Percentiles rank a stretch among this genome's conserved stretches.
Evolutionary conservation across 768 basidiomycete species (phyloP).

Genomic region (Tephrocybe sp.): DNA sequence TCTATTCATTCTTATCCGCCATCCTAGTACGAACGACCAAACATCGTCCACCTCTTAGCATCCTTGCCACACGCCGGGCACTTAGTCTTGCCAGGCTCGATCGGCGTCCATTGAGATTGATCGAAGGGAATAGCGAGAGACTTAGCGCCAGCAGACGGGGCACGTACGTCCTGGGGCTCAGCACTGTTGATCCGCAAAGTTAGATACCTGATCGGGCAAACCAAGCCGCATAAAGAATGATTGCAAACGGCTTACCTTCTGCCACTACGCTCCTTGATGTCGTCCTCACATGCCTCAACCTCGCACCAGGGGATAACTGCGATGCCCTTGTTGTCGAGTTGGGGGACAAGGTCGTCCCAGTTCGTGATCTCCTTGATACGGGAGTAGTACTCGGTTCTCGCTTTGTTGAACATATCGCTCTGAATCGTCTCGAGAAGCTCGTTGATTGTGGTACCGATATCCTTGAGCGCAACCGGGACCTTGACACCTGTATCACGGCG

Average conservation of each 20-base stretch:
- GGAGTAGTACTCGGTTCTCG: constrained; percentile 68
- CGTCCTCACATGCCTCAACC: constrained; percentile 88
- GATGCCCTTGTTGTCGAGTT: constrained; percentile 84
- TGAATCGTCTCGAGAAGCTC: constrained; percentile 84
- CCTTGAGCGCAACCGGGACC: constrained; percentile 39
- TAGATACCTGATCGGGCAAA: constrained; percentile 8
- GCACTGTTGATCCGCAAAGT: constrained; percentile 43
- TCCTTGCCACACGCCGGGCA: constrained; percentile 86
- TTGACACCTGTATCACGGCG: constrained; percentile 66
- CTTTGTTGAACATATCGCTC: constrained; percentile 78
- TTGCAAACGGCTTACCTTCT: constrained; percentile 57
- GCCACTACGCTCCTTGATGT: constrained; percentile 93
- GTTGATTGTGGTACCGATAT: constrained; percentile 48
- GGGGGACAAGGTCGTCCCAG: constrained; percentile 93
- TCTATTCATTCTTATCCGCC: background rate
- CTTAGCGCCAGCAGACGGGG: constrained; percentile 96
- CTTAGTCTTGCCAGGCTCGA: constrained; percentile 82
- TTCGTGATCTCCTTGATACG: constrained; percentile 70
- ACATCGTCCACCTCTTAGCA: constrained; percentile 96
- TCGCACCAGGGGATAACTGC: constrained; percentile 97
- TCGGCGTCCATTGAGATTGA: constrained; percentile 75
- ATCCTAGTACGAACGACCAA: constrained; percentile 82
- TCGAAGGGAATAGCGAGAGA: constrained; percentile 96
- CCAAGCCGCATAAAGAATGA: constrained; percentile 8
- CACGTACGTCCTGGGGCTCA: constrained; percentile 89